Conservation (phyloP, 2,329 filamentous ascomycete genomes). For the Ceratocystis huliohia region DNA sequence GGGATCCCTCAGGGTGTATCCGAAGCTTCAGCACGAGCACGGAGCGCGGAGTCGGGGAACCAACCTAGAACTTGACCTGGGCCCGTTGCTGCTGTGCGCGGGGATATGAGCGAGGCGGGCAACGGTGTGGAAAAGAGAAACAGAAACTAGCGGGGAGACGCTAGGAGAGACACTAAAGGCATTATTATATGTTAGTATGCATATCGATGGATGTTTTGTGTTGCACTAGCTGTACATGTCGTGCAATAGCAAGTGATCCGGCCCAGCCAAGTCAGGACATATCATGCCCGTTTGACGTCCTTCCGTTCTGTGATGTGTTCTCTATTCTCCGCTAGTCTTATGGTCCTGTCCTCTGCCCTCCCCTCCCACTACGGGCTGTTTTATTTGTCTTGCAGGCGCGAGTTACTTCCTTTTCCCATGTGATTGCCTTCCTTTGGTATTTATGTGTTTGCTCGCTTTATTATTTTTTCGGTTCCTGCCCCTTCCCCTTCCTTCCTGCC, state of each 20-base stretch:
- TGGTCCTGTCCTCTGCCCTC: background rate
- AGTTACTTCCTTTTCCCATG: background rate
- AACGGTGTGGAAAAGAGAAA: too few species aligned
- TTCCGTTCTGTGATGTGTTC: conserved; percentile 2
- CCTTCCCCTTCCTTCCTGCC: conserved; percentile 4
- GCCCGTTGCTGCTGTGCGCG: too few species aligned
- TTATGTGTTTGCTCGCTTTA: background rate
- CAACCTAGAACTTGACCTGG: too few species aligned
- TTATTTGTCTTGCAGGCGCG: background rate
- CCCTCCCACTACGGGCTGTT: background rate
- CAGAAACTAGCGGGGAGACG: background rate
- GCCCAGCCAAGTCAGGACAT: background rate
- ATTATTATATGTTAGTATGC: background rate
- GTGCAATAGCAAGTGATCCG: background rate
- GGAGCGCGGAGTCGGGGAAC: background rate
- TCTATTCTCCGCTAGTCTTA: background rate
- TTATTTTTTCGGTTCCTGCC: background rate
- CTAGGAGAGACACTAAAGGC: background rate
- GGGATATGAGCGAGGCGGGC: too few species aligned
- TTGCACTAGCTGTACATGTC: background rate
- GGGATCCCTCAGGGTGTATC: background rate
- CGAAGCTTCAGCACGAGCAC: background rate
- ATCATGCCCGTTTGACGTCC: background rate
- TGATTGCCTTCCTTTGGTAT: background rate
- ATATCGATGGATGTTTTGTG: background rate